Percentiles rank a stretch among this genome's conserved stretches.
phyloP scores from a whole-genome alignment of 257 asterid species.

The Forsythia viridissima region DNA sequence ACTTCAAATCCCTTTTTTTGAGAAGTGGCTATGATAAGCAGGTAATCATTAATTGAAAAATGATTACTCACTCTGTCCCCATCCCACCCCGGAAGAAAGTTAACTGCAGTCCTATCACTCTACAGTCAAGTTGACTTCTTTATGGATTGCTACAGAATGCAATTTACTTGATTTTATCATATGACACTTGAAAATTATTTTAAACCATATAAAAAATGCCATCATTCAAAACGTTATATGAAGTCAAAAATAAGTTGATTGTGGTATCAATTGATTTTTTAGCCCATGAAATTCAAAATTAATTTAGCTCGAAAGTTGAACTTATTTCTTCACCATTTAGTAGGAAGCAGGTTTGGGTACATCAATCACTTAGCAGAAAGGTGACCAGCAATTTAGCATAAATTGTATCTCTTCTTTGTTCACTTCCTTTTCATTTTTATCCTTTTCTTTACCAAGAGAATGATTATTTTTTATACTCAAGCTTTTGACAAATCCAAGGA shows the following conservation, averaged over 20 bases:
- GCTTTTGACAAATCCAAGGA: not conserved
- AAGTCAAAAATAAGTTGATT: not conserved
- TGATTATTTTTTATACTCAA: not conserved
- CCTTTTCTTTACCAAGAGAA: not conserved
- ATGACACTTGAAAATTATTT: not conserved
- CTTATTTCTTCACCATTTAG: no score
- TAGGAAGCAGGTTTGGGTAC: not conserved
- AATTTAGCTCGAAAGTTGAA: no score
- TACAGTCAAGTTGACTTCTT: not conserved
- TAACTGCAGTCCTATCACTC: not conserved
- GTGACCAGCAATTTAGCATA: not conserved
- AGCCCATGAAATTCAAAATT: not conserved
- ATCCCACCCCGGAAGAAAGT: not conserved
- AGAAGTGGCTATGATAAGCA: not conserved
- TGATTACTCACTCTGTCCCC: not conserved
- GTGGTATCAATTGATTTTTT: not conserved
- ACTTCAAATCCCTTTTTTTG: not conserved
- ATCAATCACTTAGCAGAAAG: not conserved
- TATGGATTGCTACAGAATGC: not conserved
- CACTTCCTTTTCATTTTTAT: not conserved
- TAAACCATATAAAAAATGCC: not conserved
- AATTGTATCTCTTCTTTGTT: not conserved
- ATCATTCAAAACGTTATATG: not conserved
- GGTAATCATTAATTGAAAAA: not conserved
- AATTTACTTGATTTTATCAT: no score